Conservation (phyloP, 208 protist genomes). For the Spongospora subterranea region DNA sequence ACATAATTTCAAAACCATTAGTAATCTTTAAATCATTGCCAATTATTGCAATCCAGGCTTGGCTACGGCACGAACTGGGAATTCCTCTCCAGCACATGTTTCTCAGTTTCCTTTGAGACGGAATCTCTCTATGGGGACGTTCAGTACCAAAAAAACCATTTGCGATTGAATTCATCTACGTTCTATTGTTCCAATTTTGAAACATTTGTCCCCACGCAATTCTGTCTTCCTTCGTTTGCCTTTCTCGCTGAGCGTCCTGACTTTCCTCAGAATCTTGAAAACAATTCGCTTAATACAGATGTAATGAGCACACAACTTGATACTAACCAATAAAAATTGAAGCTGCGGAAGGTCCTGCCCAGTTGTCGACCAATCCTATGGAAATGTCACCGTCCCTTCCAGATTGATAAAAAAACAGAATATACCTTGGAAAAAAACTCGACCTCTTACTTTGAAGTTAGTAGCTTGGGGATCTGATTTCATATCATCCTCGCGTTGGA, state of each 20-base stretch:
- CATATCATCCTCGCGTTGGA: too few relatives aligned
- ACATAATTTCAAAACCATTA: not conserved
- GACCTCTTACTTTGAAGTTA: not conserved
- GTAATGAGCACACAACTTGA: not conserved
- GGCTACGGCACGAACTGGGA: slow-evolving; percentile 2
- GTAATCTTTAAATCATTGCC: slow-evolving; percentile 44
- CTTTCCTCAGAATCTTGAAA: slow-evolving; percentile 24
- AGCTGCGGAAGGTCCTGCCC: not conserved
- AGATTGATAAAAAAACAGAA: not conserved
- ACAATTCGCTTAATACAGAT: not conserved
- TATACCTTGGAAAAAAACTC: slow-evolving; percentile 20
- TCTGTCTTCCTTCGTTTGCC: not conserved
- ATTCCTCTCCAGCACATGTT: slow-evolving; percentile 55
- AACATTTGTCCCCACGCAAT: slow-evolving; percentile 8
- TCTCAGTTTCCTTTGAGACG: not conserved
- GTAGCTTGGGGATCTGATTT: not conserved
- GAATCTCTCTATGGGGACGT: slow-evolving; percentile 22
- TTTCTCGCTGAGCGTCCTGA: slow-evolving; percentile 1
- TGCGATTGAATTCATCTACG: not conserved
- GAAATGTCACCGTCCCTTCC: not conserved
- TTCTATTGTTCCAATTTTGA: not conserved
- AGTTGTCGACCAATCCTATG: slow-evolving; percentile 20
- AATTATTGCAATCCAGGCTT: slow-evolving; percentile 49
- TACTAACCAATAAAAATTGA: not conserved
- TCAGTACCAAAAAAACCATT: not conserved